Evolutionary conservation across 208 protist genomes (phyloP).

Genomic region (Angomonas deanei): DNA sequence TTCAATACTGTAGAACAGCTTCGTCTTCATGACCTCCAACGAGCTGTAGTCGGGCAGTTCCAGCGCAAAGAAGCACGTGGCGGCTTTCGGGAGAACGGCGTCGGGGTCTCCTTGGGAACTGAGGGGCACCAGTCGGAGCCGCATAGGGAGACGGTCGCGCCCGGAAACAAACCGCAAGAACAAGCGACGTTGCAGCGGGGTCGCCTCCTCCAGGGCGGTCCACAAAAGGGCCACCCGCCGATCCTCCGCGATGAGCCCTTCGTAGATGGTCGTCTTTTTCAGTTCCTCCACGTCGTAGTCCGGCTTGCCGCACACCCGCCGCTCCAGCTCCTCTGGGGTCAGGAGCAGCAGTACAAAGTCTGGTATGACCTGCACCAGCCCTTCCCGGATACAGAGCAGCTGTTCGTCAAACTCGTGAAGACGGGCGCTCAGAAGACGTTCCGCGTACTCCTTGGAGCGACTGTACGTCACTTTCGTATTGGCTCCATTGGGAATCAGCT

Average conservation of each 20-base stretch:
- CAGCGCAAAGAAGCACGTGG: constrained; percentile 96
- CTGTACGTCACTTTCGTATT: constrained; percentile 65
- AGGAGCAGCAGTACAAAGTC: constrained; percentile 76
- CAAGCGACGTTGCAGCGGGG: constrained; percentile 69
- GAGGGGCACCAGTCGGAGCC: constrained; percentile 76
- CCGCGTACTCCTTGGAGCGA: constrained; percentile 70
- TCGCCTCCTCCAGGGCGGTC: constrained; percentile 83
- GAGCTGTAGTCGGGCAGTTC: constrained; percentile 93
- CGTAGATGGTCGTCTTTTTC: constrained; percentile 71
- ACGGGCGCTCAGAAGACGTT: constrained; percentile 54
- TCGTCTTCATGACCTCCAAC: constrained; percentile 89
- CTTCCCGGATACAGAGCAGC: constrained; percentile 77
- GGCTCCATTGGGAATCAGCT: constrained; percentile 67
- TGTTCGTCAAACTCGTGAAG: constrained; percentile 79
- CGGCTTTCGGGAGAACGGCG: constrained; percentile 80
- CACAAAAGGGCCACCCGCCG: constrained; percentile 87
- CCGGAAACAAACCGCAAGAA: constrained; percentile 92
- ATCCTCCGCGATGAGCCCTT: constrained; percentile 76
- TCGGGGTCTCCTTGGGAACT: constrained; percentile 73
- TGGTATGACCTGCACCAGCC: constrained; percentile 84
- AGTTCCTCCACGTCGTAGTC: constrained; percentile 87
- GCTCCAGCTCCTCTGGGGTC: constrained; percentile 85
- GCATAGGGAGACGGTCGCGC: constrained; percentile 83
- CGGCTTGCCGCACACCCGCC: constrained; percentile 83
- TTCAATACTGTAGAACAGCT: constrained; percentile 94